These are phyloP conservation scores for Coprinopsis sp. DNA, from an alignment of 768 basidiomycete genomes.

Conservation along the genomic window DNA sequence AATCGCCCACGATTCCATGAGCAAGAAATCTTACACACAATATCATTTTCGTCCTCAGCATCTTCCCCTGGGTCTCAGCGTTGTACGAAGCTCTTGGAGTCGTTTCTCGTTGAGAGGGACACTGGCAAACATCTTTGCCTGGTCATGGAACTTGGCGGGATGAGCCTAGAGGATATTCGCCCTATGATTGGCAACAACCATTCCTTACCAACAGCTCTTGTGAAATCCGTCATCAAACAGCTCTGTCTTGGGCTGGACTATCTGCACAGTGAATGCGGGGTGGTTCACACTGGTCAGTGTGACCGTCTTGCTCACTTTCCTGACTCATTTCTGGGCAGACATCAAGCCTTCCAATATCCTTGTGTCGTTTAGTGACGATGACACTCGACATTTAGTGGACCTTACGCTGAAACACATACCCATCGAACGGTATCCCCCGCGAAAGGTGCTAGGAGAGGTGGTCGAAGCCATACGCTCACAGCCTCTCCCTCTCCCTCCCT, in stretches of 20 bases:
- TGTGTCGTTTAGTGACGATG: constrained; percentile 1
- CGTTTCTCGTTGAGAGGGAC: constrained; percentile 71
- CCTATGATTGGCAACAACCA: constrained; percentile 32
- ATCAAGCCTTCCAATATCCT: constrained; percentile 10
- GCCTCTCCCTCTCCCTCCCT: constrained; percentile 1
- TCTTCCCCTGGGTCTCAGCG: constrained; percentile 56
- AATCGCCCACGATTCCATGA: constrained; percentile 39
- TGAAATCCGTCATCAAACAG: constrained; percentile 54
- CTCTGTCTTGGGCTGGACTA: constrained; percentile 50
- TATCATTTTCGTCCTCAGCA: background rate
- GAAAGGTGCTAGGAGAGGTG: constrained; percentile 7
- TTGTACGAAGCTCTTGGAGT: constrained; percentile 72
- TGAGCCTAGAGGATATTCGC: constrained; percentile 61
- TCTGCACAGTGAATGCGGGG: constrained; percentile 45
- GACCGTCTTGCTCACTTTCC: background rate
- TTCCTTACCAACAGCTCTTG: constrained; percentile 38
- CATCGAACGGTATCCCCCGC: constrained; percentile 6
- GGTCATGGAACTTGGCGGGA: constrained; percentile 78
- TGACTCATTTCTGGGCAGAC: background rate
- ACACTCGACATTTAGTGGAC: constrained; percentile 1
- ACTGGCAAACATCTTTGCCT: constrained; percentile 82
- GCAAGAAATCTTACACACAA: constrained; percentile 16
- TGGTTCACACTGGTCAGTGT: constrained; percentile 63
- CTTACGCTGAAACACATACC: background rate
- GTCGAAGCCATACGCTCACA: constrained; percentile 8